Conservation (phyloP, 495 filamentous ascomycete genomes). For the Lepidopterella palustris region DNA sequence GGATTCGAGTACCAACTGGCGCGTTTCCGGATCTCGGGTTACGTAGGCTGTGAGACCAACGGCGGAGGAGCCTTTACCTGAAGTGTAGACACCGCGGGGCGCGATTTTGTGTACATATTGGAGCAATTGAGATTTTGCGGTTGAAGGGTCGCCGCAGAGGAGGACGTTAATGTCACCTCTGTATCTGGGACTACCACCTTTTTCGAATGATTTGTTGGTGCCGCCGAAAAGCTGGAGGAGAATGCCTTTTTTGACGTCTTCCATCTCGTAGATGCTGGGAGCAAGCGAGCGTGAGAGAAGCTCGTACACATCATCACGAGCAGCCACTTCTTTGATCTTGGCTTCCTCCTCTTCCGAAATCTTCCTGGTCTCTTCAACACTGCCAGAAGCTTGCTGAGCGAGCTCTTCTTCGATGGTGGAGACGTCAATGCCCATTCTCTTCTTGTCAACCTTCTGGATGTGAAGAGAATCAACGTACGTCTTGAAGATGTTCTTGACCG, state of each 20-base stretch:
- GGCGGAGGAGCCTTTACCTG: constrained; percentile 92
- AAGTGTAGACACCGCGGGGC: constrained; percentile 93
- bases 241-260: constrained; percentile 98
- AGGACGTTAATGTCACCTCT: constrained; percentile 96
- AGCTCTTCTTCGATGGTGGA: constrained; percentile 85
- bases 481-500: constrained; percentile 92
- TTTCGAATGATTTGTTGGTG: constrained; percentile 97
- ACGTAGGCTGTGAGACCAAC: constrained; percentile 98
- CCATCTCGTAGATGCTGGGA: constrained; percentile 95
- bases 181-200: constrained; percentile 90
- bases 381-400: constrained; percentile 63
- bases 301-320: constrained; percentile 85
- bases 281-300: constrained; percentile 86
- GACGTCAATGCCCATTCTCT: constrained; percentile 82
- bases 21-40: constrained; percentile 88
- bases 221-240: constrained; percentile 93
- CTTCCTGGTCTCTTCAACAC: constrained; percentile 74
- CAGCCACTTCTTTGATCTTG: constrained; percentile 76
- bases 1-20: constrained; percentile 92
- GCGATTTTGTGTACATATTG: constrained; percentile 96
- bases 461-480: constrained; percentile 95
- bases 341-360: constrained; percentile 85
- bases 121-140: constrained; percentile 88
- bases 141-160: constrained; percentile 94
- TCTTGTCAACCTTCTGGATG: constrained; percentile 93